Base-by-base conservation (phyloP, 805 yeast genomes). In the Ogataea paradorogensis region DNA sequence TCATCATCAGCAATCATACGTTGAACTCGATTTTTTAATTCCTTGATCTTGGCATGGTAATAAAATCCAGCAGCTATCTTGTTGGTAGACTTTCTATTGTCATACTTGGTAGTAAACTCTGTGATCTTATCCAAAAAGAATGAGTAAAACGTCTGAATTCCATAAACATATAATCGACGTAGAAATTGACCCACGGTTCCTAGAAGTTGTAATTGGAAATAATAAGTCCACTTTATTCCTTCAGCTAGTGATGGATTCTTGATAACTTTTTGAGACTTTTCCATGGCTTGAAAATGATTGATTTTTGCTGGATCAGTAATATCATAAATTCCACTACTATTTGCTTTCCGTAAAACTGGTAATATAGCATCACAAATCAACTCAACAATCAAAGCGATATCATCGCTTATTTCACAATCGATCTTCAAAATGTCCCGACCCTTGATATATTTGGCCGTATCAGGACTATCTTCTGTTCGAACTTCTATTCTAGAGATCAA, bases 391-490 rank as follows among this genome's bases (percentile, higher is more conserved):
- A 73, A 77, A 10, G 62, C 61, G 41, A 86, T 82, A 22, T 82
- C 86, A 1, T 62, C 59, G 1, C 76, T 71, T 9, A 70, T 59
- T 1, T 67, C 74, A 10, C 85, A 80, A 2, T 73, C 71, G 5
- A 84, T 63, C 53, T 82, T 73, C 20, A 75, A 82, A 6, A 83
- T 70, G 13, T 70, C 72, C 41, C 84, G 83, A 11, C 66, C 61
- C 52, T 85, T 89, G 72, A 91, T 82, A 53, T 90, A 88, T 54
- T 74, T 80, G n/a, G 69, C 65, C 8, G 88, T 82, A 58, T 95
- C 98, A 13, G 78, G 69, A 48, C 93, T 82, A 26, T 76, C 75
- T 55, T 93, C 98, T 0, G 96, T 84, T 43, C 98, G 69, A 15
- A 90, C 78, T 58, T 91, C 97, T 30, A 89, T 80, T 39, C 72